Percentiles rank a stretch among this genome's conserved stretches.
Conservation (phyloP, 495 filamentous ascomycete genomes). For the Hypomontagnella submonticulosa region DNA sequence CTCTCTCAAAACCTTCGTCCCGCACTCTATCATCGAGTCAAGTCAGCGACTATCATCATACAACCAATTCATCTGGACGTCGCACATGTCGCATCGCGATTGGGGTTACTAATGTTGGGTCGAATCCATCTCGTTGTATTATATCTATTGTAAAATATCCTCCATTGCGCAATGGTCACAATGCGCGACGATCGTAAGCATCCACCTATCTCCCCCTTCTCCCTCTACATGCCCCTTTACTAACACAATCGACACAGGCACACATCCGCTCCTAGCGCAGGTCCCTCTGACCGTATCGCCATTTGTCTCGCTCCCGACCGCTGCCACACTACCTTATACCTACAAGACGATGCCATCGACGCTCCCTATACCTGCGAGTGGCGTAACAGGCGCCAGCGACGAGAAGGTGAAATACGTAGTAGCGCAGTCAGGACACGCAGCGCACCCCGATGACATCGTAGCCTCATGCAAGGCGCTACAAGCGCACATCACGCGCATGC, state of each 20-base stretch:
- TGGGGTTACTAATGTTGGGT: too few species aligned
- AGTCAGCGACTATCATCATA: too few species aligned
- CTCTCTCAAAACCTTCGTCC: too few species aligned
- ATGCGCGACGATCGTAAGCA: constrained; percentile 62
- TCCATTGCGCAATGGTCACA: constrained; percentile 28
- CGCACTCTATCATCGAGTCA: too few species aligned
- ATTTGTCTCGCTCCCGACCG: constrained; percentile 89
- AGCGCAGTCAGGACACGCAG: constrained; percentile 77
- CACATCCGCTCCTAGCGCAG: constrained; percentile 90
- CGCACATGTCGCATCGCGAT: not conserved
- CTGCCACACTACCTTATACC: constrained; percentile 93
- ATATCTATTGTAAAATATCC: not conserved
- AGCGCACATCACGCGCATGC: constrained; percentile 74
- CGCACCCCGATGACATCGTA: constrained; percentile 83
- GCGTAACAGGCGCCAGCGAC: constrained; percentile 55
- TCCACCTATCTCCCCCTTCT: not conserved
- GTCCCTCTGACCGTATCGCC: constrained; percentile 93
- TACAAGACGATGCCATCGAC: constrained; percentile 90
- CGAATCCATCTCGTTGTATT: not conserved
- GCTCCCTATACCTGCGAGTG: constrained; percentile 79
- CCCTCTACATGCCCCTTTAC: constrained; percentile 3
- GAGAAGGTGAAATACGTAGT: constrained; percentile 74
- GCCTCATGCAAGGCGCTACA: constrained; percentile 80
- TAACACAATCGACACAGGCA: constrained; percentile 59
- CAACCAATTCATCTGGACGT: not conserved